These are phyloP conservation scores for Globisporangium recalcitrans DNA, from an alignment of 352 stramenopile species.

Conservation along the genomic window DNA sequence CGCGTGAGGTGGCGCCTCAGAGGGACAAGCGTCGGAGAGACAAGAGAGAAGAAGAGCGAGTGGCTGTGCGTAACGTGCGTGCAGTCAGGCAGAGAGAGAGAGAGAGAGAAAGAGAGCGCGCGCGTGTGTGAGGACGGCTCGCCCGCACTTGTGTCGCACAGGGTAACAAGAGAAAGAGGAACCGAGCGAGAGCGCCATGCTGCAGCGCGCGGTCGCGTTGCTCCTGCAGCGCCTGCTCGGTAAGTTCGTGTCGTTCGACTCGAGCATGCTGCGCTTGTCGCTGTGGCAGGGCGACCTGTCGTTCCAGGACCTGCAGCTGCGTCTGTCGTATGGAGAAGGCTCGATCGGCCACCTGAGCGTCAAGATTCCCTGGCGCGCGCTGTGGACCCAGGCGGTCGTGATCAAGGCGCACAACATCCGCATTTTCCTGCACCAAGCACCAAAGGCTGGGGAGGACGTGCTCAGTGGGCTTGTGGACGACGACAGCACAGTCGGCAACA, in stretches of 20 bases:
- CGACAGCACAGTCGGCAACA: conserved; percentile 14
- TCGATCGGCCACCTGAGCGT: conserved; percentile 72
- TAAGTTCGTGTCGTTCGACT: conserved; percentile 87
- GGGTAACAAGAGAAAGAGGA: neutral
- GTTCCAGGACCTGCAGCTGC: conserved; percentile 77
- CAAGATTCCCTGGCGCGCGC: conserved; percentile 79
- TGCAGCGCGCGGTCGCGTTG: conserved; percentile 76
- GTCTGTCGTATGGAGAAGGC: conserved; percentile 72
- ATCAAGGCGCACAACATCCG: conserved; percentile 70
- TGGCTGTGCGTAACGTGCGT: neutral
- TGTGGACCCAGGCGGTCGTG: conserved; percentile 81
- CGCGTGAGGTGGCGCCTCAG: neutral
- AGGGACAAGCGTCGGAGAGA: neutral
- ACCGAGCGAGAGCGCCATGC: conserved; percentile 33
- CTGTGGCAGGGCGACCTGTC: conserved; percentile 84
- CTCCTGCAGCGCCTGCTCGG: conserved; percentile 83
- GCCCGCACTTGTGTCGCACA: neutral
- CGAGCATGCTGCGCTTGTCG: conserved; percentile 76
- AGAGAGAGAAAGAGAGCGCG: no score
- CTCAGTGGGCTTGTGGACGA: conserved; percentile 21
- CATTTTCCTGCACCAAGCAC: conserved; percentile 61
- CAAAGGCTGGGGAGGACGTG: conserved; percentile 17
- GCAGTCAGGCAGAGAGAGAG: no score
- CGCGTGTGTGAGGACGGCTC: neutral
- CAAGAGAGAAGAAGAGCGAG: neutral